Evolutionary conservation across 345 rosid species (phyloP), one percentile per base, ranked within the genome.

Genomic region (Conringia planisiliqua): DNA sequence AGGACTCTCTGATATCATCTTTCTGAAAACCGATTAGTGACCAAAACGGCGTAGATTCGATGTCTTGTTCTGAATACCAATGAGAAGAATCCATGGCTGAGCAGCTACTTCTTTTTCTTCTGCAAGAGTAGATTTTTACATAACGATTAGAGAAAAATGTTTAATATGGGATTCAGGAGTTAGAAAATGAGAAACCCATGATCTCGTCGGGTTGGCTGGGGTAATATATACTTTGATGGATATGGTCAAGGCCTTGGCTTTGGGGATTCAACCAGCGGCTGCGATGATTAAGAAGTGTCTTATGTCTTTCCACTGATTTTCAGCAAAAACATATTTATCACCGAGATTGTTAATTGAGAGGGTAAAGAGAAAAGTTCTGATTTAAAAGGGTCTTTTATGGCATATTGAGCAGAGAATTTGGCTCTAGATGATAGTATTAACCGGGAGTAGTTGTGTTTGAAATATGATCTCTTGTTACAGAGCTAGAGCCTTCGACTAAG

Each of bases 391-490:
- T 48, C 10, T 33, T 11, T 46, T 46, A 10, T 18, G 18, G 56
- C 7, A 4, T 16, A n/a, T 56, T 16, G 52, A 56, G 18, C 29
- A 57, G 42, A 42, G 18, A 30, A 3, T 14, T 22, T 24, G 50
- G 5, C 10, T 33, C 29, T 24, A 35, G 18, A 0, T 3, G 26
- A 22, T 58, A 58, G 17, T 11, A 20, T n/a, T 27, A 30, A 3
- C 6, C 5, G 6, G 61, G 54, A 74, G 0, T 66, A 7, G 22
- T 40, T 50, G 27, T 68, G 9, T 52, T n/a, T 69, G 50, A 30
- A 62, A 43, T 69, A 30, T 75, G 44, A 61, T 61, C 22, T 69
- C 3, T 54, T 61, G 42, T 69, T 62, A 60, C 12, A 1, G 8
- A 68, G 40, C 51, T 51, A 11, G 7, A 52, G 6, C 46, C 57